phyloP scores from a whole-genome alignment of 148 eudicot species.

The Mesembryanthemum crystallinum region DNA sequence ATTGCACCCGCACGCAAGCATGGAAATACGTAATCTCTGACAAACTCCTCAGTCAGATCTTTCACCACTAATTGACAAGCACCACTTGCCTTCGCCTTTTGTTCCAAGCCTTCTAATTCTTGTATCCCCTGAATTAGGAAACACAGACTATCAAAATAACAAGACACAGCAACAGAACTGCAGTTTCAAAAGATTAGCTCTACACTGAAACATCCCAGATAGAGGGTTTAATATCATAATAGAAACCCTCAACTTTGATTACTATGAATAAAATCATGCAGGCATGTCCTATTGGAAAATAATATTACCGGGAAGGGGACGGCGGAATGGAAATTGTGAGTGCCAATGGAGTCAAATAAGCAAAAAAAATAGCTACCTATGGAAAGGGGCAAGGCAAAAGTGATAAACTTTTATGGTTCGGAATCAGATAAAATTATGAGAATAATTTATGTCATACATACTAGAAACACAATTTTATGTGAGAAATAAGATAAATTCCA shows the following conservation, averaged over 20 bases:
- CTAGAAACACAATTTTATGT: background rate
- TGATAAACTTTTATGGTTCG: background rate
- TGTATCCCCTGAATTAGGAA: conserved; percentile 48
- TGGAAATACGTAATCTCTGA: conserved; percentile 79
- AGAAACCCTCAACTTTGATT: background rate
- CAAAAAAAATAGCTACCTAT: background rate
- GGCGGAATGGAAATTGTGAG: background rate
- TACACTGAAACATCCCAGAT: background rate
- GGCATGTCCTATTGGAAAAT: background rate
- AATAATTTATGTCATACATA: background rate
- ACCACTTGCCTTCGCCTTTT: conserved; percentile 97
- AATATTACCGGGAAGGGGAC: background rate
- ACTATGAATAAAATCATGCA: background rate
- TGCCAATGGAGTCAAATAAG: background rate
- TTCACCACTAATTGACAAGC: conserved; percentile 95
- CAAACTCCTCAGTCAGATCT: conserved; percentile 96
- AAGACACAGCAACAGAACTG: conserved; percentile 1
- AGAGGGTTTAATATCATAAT: background rate
- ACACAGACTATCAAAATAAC: background rate
- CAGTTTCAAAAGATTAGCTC: background rate
- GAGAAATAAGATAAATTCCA: background rate
- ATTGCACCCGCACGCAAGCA: conserved; percentile 97
- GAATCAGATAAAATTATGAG: background rate
- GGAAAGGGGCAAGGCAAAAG: background rate
- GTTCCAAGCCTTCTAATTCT: conserved; percentile 90